These are phyloP conservation scores for Xylaria arbuscula DNA, from an alignment of 2,329 filamentous ascomycete species.

Conservation along the genomic window DNA sequence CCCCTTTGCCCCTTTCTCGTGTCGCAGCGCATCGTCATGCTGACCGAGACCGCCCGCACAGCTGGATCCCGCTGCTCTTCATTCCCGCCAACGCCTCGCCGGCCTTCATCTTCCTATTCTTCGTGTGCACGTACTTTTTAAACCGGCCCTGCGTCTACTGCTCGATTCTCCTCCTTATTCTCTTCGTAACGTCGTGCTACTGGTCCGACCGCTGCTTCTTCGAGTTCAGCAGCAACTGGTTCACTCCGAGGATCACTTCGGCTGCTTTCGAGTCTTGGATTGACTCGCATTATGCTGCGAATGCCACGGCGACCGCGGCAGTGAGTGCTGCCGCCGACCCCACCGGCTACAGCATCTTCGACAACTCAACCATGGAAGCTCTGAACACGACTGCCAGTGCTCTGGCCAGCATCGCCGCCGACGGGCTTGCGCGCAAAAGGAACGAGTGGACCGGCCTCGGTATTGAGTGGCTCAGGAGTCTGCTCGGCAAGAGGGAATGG, in stretches of 20 bases:
- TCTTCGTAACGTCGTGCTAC: conserved; percentile 91
- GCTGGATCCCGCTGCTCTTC: conserved; percentile 88
- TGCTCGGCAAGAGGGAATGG: conserved; percentile 88
- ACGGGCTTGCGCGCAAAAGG: conserved; percentile 66
- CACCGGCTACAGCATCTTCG: conserved; percentile 51
- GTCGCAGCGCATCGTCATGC: conserved; percentile 14
- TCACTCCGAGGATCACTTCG: conserved; percentile 74
- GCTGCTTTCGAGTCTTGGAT: conserved; percentile 77
- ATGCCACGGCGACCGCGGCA: conserved; percentile 47
- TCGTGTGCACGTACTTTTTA: conserved; percentile 93
- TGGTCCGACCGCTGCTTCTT: conserved; percentile 93
- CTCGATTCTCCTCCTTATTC: conserved; percentile 92
- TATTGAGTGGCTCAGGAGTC: conserved; percentile 84
- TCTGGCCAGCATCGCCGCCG: conserved; percentile 73
- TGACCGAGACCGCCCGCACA: conserved; percentile 51
- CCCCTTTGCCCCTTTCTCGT: conserved; percentile 9
- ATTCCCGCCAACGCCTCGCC: conserved; percentile 88
- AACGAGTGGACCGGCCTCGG: conserved; percentile 81
- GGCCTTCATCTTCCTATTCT: conserved; percentile 86
- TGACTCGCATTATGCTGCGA: conserved; percentile 48
- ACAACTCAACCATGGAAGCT: conserved; percentile 63
- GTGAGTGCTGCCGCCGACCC: conserved; percentile 46
- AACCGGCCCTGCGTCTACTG: conserved; percentile 98
- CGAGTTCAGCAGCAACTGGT: conserved; percentile 93
- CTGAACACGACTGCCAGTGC: conserved; percentile 77